Conservation (phyloP, 2,329 filamentous ascomycete species). For the Exophiala sideris region DNA sequence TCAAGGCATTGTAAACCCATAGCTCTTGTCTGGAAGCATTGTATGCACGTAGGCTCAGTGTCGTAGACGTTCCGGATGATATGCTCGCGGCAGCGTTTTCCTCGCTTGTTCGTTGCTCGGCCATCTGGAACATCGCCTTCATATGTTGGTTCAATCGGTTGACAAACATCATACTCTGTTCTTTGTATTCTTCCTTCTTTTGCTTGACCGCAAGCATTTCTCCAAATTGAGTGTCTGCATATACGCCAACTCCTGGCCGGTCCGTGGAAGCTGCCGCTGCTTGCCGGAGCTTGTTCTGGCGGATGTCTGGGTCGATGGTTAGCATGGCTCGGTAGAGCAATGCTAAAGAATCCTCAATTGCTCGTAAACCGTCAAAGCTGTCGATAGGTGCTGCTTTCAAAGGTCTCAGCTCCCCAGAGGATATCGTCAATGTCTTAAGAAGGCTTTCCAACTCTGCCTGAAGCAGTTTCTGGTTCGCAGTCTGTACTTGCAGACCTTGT, state of each 20-base stretch:
- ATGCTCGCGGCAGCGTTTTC: conserved; percentile 47
- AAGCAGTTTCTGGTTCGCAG: conserved; percentile 91
- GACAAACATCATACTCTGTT: conserved; percentile 73
- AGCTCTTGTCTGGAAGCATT: conserved; percentile 68
- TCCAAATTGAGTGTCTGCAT: conserved; percentile 69
- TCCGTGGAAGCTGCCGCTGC: conserved; percentile 41
- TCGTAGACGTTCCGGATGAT: conserved; percentile 49
- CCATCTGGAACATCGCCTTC: conserved; percentile 72
- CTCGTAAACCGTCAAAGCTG: conserved; percentile 64
- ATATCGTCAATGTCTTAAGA: conserved; percentile 89
- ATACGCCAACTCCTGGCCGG: conserved; percentile 48
- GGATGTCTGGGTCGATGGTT: conserved; percentile 82
- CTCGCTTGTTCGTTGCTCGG: conserved; percentile 67
- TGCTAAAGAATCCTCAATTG: conserved; percentile 73
- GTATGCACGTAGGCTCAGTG: conserved; percentile 68
- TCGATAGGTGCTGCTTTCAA: conserved; percentile 72
- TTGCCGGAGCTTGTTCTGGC: conserved; percentile 51
- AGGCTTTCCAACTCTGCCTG: conserved; percentile 84
- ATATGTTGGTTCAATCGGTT: conserved; percentile 78
- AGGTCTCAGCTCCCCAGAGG: conserved; percentile 68
- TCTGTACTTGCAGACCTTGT: conserved; percentile 94
- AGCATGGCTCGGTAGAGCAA: conserved; percentile 87
- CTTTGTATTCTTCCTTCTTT: conserved; percentile 84
- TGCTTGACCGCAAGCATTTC: conserved; percentile 93
- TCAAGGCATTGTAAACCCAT: conserved; percentile 83